Conservation (phyloP, 2,329 filamentous ascomycete species). For the Thielaviopsis ethacetica region DNA sequence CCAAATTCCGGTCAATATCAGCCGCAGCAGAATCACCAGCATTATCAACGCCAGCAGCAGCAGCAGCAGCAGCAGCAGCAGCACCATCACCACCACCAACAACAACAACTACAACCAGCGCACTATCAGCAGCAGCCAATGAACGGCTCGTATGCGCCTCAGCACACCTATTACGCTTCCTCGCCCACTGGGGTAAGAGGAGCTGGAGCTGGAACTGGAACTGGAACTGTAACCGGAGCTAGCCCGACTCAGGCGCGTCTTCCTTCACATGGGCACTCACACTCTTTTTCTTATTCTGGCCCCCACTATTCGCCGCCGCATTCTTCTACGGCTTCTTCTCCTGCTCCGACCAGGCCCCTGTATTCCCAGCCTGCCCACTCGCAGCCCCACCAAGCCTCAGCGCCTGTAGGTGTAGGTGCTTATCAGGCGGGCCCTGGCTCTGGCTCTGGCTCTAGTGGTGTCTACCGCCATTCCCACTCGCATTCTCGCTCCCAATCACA, state of each 20-base stretch:
- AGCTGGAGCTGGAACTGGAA: too few species aligned
- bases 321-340: background rate
- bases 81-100: background rate
- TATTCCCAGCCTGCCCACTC: constrained; percentile 6
- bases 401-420: background rate
- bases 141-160: constrained; percentile 4
- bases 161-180: constrained; percentile 2
- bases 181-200: constrained; percentile 8
- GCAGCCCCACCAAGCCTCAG: constrained; percentile 5
- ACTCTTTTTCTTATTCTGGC: background rate
- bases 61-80: background rate
- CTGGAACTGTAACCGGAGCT: too few species aligned
- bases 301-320: background rate
- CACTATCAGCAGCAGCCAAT: constrained; percentile 16
- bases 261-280: constrained; percentile 8
- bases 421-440: background rate
- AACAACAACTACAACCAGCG: constrained; percentile 10
- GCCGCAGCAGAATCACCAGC: constrained; percentile 1
- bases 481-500: constrained; percentile 4
- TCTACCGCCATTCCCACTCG: background rate
- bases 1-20: background rate
- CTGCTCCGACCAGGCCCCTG: constrained; percentile 5
- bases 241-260: constrained; percentile 7
- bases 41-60: background rate
- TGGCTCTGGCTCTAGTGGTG: background rate